Conservation (phyloP, 2,329 filamentous ascomycete genomes). For the Hymenoscyphus repandus region DNA sequence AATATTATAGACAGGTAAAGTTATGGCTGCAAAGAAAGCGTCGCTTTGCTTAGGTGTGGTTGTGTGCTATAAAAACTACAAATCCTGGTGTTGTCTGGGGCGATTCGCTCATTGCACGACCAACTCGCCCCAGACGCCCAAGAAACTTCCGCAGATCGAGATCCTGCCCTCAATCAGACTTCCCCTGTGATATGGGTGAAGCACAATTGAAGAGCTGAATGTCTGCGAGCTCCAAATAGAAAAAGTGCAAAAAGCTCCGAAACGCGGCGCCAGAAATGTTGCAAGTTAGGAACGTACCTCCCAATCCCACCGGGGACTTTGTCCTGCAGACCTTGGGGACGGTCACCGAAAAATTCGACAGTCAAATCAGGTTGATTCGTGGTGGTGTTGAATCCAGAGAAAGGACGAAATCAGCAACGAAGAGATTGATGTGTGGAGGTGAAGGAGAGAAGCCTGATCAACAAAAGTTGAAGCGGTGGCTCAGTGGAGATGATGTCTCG, state of each 20-base stretch:
- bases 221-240: neutral
- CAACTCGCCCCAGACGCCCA: neutral
- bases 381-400: slow-evolving; percentile 1
- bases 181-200: neutral
- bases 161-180: neutral
- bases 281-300: neutral
- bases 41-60: too few species aligned
- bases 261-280: neutral
- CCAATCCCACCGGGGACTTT: neutral
- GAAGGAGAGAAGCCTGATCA: neutral
- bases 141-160: neutral
- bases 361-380: neutral
- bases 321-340: neutral
- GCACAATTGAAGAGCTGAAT: neutral
- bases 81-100: too few species aligned
- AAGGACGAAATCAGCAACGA: neutral
- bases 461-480: neutral
- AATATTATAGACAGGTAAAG: neutral
- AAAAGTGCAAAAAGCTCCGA: neutral
- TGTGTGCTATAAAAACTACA: too few species aligned
- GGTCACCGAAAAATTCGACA: neutral
- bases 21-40: too few species aligned
- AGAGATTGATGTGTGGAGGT: neutral
- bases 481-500: neutral
- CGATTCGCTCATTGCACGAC: neutral